A percentile compares a stretch with the other conserved stretches of the same genome.
phyloP scores from a whole-genome alignment of 2,329 filamentous ascomycete genomes.

The Laburnicola sp. region DNA sequence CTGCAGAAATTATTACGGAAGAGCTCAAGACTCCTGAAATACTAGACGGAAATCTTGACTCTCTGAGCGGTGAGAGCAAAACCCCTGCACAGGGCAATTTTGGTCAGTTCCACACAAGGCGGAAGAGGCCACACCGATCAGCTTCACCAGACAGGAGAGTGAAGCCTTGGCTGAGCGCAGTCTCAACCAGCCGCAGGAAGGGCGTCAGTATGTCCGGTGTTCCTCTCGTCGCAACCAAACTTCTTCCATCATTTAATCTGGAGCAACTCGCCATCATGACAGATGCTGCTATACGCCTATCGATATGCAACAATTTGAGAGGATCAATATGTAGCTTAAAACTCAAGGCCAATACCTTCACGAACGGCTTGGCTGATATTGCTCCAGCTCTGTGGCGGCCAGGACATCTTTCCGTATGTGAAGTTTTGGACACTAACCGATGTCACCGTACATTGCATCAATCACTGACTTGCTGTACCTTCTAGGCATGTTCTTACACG shows the following conservation, averaged over 20 bases:
- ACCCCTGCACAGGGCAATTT: no score
- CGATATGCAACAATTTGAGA: conserved; percentile 34
- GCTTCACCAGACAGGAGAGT: no score
- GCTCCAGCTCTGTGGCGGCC: conserved; percentile 48
- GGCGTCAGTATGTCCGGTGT: neutral
- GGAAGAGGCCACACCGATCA: neutral
- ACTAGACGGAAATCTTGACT: neutral
- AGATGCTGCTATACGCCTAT: conserved; percentile 43
- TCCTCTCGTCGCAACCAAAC: neutral
- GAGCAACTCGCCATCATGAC: conserved; percentile 27
- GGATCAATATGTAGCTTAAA: conserved; percentile 29
- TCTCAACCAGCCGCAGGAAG: neutral
- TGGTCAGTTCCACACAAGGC: no score
- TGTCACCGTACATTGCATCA: neutral
- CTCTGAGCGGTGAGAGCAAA: no score
- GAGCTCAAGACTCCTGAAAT: no score
- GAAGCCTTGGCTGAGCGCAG: neutral
- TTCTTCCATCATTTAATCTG: conserved; percentile 2
- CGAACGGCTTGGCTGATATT: conserved; percentile 41
- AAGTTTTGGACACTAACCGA: neutral
- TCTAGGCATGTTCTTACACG: conserved; percentile 37
- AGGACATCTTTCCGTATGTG: conserved; percentile 39
- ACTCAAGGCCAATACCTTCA: conserved; percentile 38
- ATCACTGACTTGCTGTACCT: conserved; percentile 10
- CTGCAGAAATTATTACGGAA: no score